These are phyloP conservation scores for Sporisorium exsertum DNA, from an alignment of 1,284 basidiomycete species.

Conservation along the genomic window DNA sequence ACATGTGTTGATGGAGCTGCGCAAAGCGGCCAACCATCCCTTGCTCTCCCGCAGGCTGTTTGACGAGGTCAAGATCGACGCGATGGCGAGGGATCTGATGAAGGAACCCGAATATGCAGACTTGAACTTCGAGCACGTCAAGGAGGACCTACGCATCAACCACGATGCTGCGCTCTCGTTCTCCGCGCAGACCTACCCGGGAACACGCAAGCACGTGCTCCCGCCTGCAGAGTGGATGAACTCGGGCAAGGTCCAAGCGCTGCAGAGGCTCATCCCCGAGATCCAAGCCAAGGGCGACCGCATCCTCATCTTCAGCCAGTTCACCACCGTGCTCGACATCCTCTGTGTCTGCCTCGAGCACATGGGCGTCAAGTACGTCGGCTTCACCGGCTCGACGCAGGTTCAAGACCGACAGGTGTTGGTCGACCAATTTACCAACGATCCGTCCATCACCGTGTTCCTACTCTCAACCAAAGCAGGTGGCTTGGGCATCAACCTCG, in stretches of 20 bases:
- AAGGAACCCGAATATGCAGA: conserved; percentile 81
- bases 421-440: conserved; percentile 97
- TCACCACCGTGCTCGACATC: conserved; percentile 73
- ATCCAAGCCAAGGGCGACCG: conserved; percentile 82
- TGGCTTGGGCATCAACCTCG: conserved; percentile 72
- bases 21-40: conserved; percentile 95
- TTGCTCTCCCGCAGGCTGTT: conserved; percentile 91
- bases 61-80: conserved; percentile 79
- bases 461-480: conserved; percentile 94
- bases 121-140: conserved; percentile 61
- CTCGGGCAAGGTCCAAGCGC: conserved; percentile 85
- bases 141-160: conserved; percentile 68
- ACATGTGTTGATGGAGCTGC: conserved; percentile 93
- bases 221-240: conserved; percentile 83
- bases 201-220: conserved; percentile 78
- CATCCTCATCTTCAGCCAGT: conserved; percentile 90
- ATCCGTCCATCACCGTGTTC: conserved; percentile 89
- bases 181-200: conserved; percentile 41
- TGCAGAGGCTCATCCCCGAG: conserved; percentile 79
- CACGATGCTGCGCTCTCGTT: conserved; percentile 66
- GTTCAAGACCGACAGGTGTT: conserved; percentile 92
- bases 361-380: conserved; percentile 80
- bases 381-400: conserved; percentile 93
- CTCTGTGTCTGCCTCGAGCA: conserved; percentile 85
- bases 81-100: conserved; percentile 83